Evolutionary conservation across 2,329 filamentous ascomycete genomes (phyloP), one percentile per base, ranked within the genome.

Genomic region (Pseudogymnoascus sp.): DNA sequence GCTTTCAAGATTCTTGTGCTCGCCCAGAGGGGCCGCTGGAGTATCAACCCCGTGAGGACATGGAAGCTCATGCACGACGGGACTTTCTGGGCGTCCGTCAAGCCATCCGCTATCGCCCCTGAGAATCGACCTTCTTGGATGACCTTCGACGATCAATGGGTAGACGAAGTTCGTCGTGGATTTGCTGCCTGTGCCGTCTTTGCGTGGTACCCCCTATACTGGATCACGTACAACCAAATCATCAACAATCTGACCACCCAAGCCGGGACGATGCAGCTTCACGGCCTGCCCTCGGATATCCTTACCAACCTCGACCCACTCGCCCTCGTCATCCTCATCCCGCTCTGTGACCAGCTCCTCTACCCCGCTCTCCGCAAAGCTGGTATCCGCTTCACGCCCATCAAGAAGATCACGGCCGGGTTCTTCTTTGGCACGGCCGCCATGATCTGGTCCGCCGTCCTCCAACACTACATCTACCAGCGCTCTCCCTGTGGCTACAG

Each of bases 61-160:
- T 85, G 76, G 68, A 81, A 79, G 68, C 83, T 85, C 68, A 75
- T 87, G 67, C 80, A 83, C 65, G 76, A 76, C 59, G 76, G 78
- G 28, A 76, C 78, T 15, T 82, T 87, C 71, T 88, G 85, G 85
- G 76, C 87, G 23, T 76, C 77, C 17, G 82, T 82, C 31, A 82
- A 81, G 76, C 86, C 86, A 6, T 82, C 80, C 59, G 74, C 76
- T 10, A 77, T 85, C 4, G 76, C 76, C 1, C 77, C 85, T 47
- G 85, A 88, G 68, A 82, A 81, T 36, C 87, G 86, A 78, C 88
- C 88, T 0, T 60, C 62, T 0, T 92, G 88, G 88, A 91, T 92
- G 86, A 88, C 86, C 0, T 91, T 91, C 68, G 89, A 93, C 65
- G 90, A 93, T 69, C 84, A 83, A 60, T 93, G 88, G 88, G 86